Percentiles rank a stretch among this genome's conserved stretches.
phyloP scores from a whole-genome alignment of 78 protist species.

The Emiliania huxleyi region DNA sequence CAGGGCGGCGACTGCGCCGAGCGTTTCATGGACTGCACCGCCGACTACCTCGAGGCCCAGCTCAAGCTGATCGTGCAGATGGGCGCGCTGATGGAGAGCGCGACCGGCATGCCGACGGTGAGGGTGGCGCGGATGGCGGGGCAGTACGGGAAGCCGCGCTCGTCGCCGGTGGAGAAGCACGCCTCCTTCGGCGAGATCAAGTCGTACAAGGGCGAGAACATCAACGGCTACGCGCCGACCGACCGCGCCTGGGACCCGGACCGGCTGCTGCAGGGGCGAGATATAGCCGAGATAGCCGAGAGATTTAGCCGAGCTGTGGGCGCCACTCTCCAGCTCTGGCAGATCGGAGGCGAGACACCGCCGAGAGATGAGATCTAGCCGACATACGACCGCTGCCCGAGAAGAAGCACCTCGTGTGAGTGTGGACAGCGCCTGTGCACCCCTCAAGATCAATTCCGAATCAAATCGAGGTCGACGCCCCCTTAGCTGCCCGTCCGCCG shows the following conservation, averaged over 20 bases:
- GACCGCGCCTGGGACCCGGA: slow-evolving; percentile 63
- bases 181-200: slow-evolving; percentile 35
- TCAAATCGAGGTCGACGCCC: no score
- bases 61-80: slow-evolving; percentile 60
- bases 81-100: slow-evolving; percentile 43
- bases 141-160: slow-evolving; percentile 60
- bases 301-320: no score
- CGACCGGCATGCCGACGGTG: slow-evolving; percentile 58
- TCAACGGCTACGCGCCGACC: slow-evolving; percentile 48
- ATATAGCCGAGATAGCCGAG: no score
- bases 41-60: slow-evolving; percentile 39
- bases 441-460: no score
- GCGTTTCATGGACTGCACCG: slow-evolving; percentile 54
- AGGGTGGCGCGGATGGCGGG: slow-evolving; percentile 71
- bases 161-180: slow-evolving; percentile 46
- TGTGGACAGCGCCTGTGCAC: no score
- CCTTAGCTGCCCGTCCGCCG: no score
- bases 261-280: slow-evolving; percentile 50
- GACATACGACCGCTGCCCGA: no score
- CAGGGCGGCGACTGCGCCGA: slow-evolving; percentile 83
- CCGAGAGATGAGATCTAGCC: no score
- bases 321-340: no score
- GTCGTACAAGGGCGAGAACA: slow-evolving; percentile 58
- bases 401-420: no score
- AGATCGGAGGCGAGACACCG: no score